Evolutionary conservation across 2,329 filamentous ascomycete genomes (phyloP), one percentile per base, ranked within the genome.

Genomic region (Paecilomyces sp.): DNA sequence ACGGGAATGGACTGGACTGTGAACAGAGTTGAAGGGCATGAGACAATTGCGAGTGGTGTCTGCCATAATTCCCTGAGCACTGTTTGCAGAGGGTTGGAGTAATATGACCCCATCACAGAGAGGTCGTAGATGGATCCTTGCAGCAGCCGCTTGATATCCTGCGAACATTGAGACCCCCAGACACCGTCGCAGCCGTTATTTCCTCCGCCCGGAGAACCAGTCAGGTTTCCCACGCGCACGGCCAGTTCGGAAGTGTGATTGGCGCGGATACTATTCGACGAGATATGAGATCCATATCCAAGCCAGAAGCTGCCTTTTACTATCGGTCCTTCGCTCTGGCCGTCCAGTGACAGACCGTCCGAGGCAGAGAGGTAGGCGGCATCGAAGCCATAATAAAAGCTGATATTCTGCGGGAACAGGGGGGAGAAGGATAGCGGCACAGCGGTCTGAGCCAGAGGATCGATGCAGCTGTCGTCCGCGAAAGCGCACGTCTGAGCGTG

Each of bases 121-220:
- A 74, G 66, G 11, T 59, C 59, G 33, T 66, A 74, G 3, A 76
- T 69, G 6, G 60, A 61, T 7, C 63, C 51, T 54, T 68, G 65
- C n/a, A 76, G 59, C 12, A 64, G 56, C 3, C 54, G 58, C 57
- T 71, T 74, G 47, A 76, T 60, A 56, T 72, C 68, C 4, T 58
- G 56, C 1, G 73, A 72, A 60, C 74, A 76, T 25, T 62, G 56
- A 3, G 62, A 34, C 1, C 72, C 72, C 74, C 73, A 76, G 33
- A 76, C 68, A 12, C 71, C 68, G 58, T 76, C 71, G 55, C 74
- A 76, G 50, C 72, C 73, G 64, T 76, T 74, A 54, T 71, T 74
- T 4, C 51, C 55, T 1, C 72, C 72, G 3, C 65, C 67, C 3
- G 72, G 71, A 12, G 66, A 70, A n/a, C 70, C 73, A 2, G 70